Percentiles rank a stretch among this genome's conserved stretches.
Conservation (phyloP, 2,329 filamentous ascomycete genomes). For the Passalora sequoiae region DNA sequence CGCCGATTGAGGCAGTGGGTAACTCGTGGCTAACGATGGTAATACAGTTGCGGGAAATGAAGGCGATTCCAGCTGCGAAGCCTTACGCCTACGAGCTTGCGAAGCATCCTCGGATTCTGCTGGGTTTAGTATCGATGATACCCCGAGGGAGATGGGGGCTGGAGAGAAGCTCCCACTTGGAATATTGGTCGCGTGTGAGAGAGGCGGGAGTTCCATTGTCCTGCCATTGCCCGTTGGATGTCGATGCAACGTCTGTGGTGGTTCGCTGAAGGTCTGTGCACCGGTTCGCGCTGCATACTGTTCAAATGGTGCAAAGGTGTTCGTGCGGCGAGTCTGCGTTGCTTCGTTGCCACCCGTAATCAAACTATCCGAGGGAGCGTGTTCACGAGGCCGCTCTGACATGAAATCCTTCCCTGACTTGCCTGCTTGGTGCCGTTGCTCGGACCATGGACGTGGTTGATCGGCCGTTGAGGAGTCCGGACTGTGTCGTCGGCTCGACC, state of each 20-base stretch:
- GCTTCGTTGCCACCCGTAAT: constrained; percentile 16
- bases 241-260: constrained; percentile 14
- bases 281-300: constrained; percentile 12
- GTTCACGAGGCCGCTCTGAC: constrained; percentile 30
- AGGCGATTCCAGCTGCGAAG: constrained; percentile 42
- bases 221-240: constrained; percentile 17
- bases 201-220: constrained; percentile 30
- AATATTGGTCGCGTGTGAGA: constrained; percentile 22
- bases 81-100: constrained; percentile 37
- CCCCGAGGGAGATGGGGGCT: constrained; percentile 36
- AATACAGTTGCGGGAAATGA: constrained; percentile 34
- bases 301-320: constrained; percentile 7
- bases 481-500: constrained; percentile 14
- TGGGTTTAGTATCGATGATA: constrained; percentile 46
- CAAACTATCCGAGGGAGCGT: constrained; percentile 24
- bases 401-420: constrained; percentile 31
- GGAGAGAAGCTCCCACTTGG: constrained; percentile 22
- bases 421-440: constrained; percentile 24
- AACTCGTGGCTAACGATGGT: constrained; percentile 27
- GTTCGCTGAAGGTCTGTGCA: constrained; percentile 8
- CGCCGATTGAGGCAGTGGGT: constrained; percentile 8
- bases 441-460: constrained; percentile 31
- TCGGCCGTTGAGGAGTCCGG: constrained; percentile 17
- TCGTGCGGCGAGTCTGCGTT: not conserved
- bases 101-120: constrained; percentile 33